Base-by-base conservation (phyloP, 805 yeast genomes). In the Tetrapisispora namnaoensis region DNA sequence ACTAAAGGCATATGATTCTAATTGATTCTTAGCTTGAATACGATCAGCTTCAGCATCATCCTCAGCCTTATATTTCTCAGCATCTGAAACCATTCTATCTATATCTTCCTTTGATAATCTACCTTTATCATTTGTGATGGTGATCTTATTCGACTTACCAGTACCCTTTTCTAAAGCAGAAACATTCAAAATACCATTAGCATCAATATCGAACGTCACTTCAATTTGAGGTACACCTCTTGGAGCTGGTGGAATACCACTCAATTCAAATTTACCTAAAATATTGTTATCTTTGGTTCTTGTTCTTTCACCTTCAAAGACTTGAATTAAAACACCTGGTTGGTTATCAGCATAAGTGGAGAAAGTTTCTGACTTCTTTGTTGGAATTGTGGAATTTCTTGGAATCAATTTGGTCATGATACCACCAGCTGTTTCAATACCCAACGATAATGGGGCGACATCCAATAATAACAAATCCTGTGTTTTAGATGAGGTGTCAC, bases 401-500 rank as follows among this genome's bases (percentile, higher is more conserved):
- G 95, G 95, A 65, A 89, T 90, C 75, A 90, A 82, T 76, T 87
- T 87, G 71, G 96, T 90, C 95, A 90, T 89, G 74, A 89, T 90
- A 82, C 97, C 97, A 79, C 98, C 97, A 65, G 96, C 96, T 60
- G 96, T 90, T 78, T 90, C 97, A 73, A 90, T 89, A 82, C 98
- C 98, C 63, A 89, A 72, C 49, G 97, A 90, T 69, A 90, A 79
- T 72, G 98, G 97, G 65, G 97, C 95, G 70, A 90, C 97, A 80
- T 90, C 98, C 69, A 91, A 80, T 67, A 90, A 79, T 69, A 91
- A 77, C 71, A 89, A 77, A 71, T 89, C 97, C 77, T 89, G 96
- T 53, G 96, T 90, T 84, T 88, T 88, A 54, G 95, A 82, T 39
- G 96, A 89, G 60, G 91, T 83, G 74, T 89, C 96, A 76, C 97